These are phyloP conservation scores for Carex scoparia DNA, from an alignment of 176 grass and related monocot species.

Conservation along the genomic window DNA sequence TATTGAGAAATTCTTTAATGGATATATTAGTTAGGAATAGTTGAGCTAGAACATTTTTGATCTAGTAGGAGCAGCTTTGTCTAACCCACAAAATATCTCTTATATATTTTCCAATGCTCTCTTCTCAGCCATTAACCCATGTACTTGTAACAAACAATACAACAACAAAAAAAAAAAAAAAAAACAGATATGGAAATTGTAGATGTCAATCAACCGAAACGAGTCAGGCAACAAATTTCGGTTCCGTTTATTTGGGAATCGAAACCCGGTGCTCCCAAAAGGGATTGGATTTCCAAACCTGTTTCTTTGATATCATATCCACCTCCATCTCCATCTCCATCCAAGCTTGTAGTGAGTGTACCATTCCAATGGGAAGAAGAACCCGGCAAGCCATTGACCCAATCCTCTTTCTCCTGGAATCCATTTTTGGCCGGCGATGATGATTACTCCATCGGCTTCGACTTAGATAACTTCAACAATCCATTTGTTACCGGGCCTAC, in stretches of 20 bases:
- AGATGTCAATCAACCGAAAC: conserved; percentile 50
- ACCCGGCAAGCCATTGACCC: conserved; percentile 58
- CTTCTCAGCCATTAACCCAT: conserved; percentile 16
- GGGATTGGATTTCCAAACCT: conserved; percentile 56
- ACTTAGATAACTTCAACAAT: conserved; percentile 40
- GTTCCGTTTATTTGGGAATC: conserved; percentile 77
- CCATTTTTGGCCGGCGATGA: conserved; percentile 47
- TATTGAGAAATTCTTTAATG: too few species aligned
- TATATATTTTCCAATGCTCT: conserved; percentile 33
- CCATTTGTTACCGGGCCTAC: conserved; percentile 2
- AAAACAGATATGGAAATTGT: conserved; percentile 38
- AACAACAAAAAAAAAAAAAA: conserved; percentile 25
- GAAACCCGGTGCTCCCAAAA: conserved; percentile 53
- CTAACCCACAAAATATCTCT: conserved; percentile 43
- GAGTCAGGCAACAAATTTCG: conserved; percentile 67
- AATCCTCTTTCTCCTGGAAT: conserved; percentile 43
- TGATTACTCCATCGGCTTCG: conserved; percentile 45
- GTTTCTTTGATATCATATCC: conserved; percentile 24
- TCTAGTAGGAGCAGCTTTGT: conserved; percentile 54
- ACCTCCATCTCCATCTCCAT: conserved; percentile 36
- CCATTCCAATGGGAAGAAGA: conserved; percentile 94
- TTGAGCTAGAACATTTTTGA: conserved; percentile 51
- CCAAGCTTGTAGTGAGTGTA: conserved; percentile 67
- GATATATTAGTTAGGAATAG: too few species aligned
- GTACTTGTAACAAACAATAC: neutral